These are phyloP conservation scores for Leccinum pachyderme DNA, from an alignment of 1,284 basidiomycete species.

Conservation along the genomic window DNA sequence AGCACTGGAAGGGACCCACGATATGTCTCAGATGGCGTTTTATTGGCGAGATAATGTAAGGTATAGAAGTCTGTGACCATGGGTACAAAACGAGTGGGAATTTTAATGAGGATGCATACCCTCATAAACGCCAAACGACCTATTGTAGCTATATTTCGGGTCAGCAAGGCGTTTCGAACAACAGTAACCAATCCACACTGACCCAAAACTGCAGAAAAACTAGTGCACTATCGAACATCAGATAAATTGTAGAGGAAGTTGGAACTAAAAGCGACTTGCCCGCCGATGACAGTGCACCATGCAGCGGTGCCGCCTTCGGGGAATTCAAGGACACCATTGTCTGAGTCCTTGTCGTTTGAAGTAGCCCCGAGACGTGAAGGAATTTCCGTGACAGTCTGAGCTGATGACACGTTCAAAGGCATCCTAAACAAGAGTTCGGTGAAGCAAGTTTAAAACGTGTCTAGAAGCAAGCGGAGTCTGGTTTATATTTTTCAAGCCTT, in stretches of 20 bases:
- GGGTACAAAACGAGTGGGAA: neutral
- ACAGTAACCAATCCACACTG: neutral
- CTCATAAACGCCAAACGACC: conserved; percentile 31
- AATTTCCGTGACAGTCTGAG: neutral
- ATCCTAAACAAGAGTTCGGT: conserved; percentile 8
- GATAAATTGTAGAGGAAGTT: neutral
- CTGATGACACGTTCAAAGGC: conserved; percentile 1
- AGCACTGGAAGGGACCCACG: conserved; percentile 17
- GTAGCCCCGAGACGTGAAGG: neutral
- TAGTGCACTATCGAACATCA: conserved; percentile 15
- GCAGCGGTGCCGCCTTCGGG: conserved; percentile 28
- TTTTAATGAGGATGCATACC: conserved; percentile 18
- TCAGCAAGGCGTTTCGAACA: no score
- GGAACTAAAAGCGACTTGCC: conserved; percentile 10
- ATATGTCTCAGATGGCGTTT: conserved; percentile 28
- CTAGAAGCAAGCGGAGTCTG: neutral
- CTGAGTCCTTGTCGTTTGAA: neutral
- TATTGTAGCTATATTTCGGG: conserved; percentile 17
- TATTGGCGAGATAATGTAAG: conserved; percentile 30
- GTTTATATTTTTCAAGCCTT: neutral
- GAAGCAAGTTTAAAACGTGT: neutral
- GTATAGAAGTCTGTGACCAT: conserved; percentile 26
- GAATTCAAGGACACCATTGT: conserved; percentile 11
- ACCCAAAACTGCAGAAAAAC: neutral
- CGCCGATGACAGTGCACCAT: conserved; percentile 27